phyloP scores from a whole-genome alignment of 1,139 yeast genomes.

The Geotrichum aggregatum region DNA sequence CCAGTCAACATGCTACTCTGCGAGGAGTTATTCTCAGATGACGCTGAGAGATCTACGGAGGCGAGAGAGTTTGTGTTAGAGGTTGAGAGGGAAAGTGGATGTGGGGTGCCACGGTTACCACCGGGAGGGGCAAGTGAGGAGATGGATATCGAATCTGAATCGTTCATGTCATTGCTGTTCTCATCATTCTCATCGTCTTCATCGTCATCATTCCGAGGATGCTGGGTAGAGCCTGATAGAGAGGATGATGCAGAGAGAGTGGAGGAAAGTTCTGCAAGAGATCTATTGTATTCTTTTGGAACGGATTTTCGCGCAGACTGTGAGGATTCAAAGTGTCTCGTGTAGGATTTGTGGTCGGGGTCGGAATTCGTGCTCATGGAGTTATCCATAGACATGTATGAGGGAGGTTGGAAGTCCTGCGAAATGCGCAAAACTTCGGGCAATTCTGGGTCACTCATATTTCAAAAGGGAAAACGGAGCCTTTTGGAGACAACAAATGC shows the following conservation, averaged over 20 bases:
- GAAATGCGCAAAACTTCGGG: background rate
- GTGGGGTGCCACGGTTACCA: background rate
- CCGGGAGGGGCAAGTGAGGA: background rate
- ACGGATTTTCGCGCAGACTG: constrained; percentile 13
- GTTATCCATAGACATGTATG: constrained; percentile 4
- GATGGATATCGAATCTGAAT: background rate
- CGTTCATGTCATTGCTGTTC: constrained; percentile 18
- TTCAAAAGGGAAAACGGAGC: background rate
- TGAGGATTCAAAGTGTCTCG: constrained; percentile 20
- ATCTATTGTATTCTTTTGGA: constrained; percentile 16
- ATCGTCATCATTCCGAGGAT: constrained; percentile 17
- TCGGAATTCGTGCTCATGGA: constrained; percentile 13
- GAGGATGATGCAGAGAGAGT: constrained; percentile 35
- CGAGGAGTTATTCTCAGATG: background rate
- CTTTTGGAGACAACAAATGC: background rate
- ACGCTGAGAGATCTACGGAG: background rate
- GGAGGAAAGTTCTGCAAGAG: constrained; percentile 30
- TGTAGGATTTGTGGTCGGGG: constrained; percentile 21
- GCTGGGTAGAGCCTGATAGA: constrained; percentile 28
- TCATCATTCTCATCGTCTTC: constrained; percentile 19
- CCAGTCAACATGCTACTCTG: background rate
- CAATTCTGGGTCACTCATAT: constrained; percentile 6
- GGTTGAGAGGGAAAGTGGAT: background rate
- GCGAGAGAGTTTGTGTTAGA: background rate
- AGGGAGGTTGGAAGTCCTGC: background rate